phyloP scores from a whole-genome alignment of 2,329 filamentous ascomycete species.

The Ophiosphaerella korrae region DNA sequence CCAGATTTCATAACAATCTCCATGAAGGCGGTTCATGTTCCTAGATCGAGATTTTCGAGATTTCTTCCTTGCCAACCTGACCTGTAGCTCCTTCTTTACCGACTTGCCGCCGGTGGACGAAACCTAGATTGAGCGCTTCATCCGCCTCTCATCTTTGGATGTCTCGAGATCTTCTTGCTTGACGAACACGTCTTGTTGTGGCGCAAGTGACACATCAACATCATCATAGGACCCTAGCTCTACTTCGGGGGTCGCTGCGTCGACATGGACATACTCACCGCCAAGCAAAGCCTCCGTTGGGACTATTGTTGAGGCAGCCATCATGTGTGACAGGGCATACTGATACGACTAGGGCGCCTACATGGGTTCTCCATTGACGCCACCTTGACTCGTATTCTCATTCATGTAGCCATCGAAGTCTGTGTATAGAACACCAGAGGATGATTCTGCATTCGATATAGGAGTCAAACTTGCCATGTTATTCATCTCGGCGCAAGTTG shows the following conservation, averaged over 20 bases:
- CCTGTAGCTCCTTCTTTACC: slow-evolving; percentile 24
- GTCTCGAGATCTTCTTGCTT: slow-evolving; percentile 27
- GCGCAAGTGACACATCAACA: slow-evolving; percentile 13
- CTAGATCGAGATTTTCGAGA: slow-evolving; percentile 10
- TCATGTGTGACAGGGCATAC: slow-evolving; percentile 3
- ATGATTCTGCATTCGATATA: slow-evolving; percentile 4
- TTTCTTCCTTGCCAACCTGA: slow-evolving; percentile 12
- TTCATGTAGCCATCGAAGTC: slow-evolving; percentile 9
- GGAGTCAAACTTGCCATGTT: background rate
- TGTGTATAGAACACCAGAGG: slow-evolving; percentile 8
- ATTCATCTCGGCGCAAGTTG: slow-evolving; percentile 5
- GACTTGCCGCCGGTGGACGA: slow-evolving; percentile 33
- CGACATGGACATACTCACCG: slow-evolving; percentile 17
- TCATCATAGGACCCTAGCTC: slow-evolving; percentile 21
- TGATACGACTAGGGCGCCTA: slow-evolving; percentile 12
- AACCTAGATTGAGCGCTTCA: slow-evolving; percentile 26
- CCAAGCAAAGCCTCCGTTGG: slow-evolving; percentile 16
- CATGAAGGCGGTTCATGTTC: slow-evolving; percentile 9
- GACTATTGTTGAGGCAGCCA: slow-evolving; percentile 15
- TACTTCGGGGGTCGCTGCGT: slow-evolving; percentile 9
- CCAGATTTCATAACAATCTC: slow-evolving; percentile 7
- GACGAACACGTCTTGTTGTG: slow-evolving; percentile 29
- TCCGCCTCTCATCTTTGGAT: slow-evolving; percentile 16
- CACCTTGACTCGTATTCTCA: slow-evolving; percentile 6
- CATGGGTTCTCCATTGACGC: slow-evolving; percentile 4